These are phyloP conservation scores for Puccinia brachypodii DNA, from an alignment of 1,284 basidiomycete genomes.

Conservation along the genomic window DNA sequence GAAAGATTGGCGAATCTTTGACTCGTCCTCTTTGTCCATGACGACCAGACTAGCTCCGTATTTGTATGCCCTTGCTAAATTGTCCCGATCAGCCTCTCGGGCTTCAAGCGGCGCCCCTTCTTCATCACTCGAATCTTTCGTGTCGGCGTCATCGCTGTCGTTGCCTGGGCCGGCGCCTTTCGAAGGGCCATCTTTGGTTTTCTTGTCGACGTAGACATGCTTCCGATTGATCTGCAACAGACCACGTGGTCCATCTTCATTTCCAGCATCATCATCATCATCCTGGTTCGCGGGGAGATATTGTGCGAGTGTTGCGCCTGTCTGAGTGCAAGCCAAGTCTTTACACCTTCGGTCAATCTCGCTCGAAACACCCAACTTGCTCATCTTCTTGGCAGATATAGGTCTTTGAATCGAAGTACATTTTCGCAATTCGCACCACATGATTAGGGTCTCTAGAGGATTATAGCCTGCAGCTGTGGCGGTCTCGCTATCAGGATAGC, in stretches of 20 bases:
- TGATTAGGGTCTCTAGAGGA: slow-evolving; percentile 1
- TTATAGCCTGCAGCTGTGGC: slow-evolving; percentile 5
- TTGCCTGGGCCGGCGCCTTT: neutral
- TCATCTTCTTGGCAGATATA: slow-evolving; percentile 44
- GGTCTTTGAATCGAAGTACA: slow-evolving; percentile 31
- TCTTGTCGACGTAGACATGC: slow-evolving; percentile 28
- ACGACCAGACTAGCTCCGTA: slow-evolving; percentile 32
- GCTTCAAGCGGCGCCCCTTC: slow-evolving; percentile 1
- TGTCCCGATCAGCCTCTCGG: slow-evolving; percentile 21
- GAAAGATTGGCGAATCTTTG: slow-evolving; percentile 23
- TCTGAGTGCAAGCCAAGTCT: neutral
- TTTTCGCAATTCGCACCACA: slow-evolving; percentile 30
- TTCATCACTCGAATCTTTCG: neutral
- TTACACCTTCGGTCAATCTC: slow-evolving; percentile 11
- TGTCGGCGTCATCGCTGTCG: slow-evolving; percentile 4
- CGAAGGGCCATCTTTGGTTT: neutral
- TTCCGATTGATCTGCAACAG: slow-evolving; percentile 29
- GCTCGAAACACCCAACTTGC: slow-evolving; percentile 6
- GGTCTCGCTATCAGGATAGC: slow-evolving; percentile 16
- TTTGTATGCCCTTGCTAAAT: slow-evolving; percentile 29
- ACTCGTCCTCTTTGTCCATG: slow-evolving; percentile 32
- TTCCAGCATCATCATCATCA: neutral
- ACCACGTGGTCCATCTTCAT: slow-evolving; percentile 1
- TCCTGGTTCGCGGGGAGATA: neutral
- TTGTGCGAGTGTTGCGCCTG: neutral